These are phyloP conservation scores for Albugo laibachii DNA, from an alignment of 352 stramenopile genomes.

Conservation along the genomic window DNA sequence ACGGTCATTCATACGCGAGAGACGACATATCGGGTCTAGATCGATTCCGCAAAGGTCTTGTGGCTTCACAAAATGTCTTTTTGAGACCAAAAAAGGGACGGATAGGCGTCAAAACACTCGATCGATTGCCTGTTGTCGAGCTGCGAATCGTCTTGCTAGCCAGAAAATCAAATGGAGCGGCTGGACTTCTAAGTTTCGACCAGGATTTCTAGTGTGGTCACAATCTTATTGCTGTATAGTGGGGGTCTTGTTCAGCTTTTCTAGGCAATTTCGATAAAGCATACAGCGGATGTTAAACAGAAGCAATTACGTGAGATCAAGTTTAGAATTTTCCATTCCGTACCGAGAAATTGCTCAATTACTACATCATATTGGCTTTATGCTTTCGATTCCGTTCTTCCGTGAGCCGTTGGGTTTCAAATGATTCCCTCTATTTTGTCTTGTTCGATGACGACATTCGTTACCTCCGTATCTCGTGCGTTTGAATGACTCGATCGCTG, in stretches of 20 bases:
- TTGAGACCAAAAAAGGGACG: too few relatives aligned
- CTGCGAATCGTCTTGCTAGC: too few relatives aligned
- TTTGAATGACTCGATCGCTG: constrained; percentile 8
- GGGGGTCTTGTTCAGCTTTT: constrained; percentile 70
- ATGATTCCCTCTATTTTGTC: constrained; percentile 91
- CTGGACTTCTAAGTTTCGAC: constrained; percentile 97
- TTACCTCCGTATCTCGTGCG: constrained; percentile 5
- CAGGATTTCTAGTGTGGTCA: constrained; percentile 91
- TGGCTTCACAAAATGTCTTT: constrained; percentile 43
- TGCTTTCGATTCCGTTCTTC: constrained; percentile 92
- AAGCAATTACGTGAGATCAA: constrained; percentile 94
- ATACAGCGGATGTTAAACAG: constrained; percentile 98
- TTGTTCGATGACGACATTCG: constrained; percentile 21
- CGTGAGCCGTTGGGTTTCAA: constrained; percentile 86
- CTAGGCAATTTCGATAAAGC: constrained; percentile 94
- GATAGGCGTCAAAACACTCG: too few relatives aligned
- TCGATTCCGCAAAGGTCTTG: constrained; percentile 17
- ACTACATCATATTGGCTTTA: constrained; percentile 96
- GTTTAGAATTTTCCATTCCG: constrained; percentile 98
- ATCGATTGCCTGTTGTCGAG: too few relatives aligned
- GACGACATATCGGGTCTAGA: constrained; percentile 8
- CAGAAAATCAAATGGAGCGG: constrained; percentile 59
- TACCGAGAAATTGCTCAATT: constrained; percentile 97
- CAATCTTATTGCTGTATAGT: constrained; percentile 85
- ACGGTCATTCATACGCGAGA: not conserved